These are phyloP conservation scores for Fomitopsis palustris DNA, from an alignment of 1,284 basidiomycete species.

Conservation along the genomic window DNA sequence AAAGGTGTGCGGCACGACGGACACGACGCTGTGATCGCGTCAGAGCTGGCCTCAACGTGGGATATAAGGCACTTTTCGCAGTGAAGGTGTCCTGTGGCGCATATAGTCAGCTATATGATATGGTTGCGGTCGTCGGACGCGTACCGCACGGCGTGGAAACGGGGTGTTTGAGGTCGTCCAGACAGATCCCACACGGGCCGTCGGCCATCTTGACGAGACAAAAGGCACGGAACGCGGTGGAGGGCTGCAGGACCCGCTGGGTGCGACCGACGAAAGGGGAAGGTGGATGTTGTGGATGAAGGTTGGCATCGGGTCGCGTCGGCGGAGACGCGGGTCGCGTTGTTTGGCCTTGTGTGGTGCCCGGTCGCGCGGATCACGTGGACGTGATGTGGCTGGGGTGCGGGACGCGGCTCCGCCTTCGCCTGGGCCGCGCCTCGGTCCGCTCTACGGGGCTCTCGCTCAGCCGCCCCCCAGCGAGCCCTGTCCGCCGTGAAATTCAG, in stretches of 20 bases:
- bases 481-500: background rate
- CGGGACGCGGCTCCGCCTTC: slow-evolving; percentile 1
- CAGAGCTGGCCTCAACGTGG: slow-evolving; percentile 41
- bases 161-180: slow-evolving; percentile 47
- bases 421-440: background rate
- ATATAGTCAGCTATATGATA: background rate
- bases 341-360: slow-evolving; percentile 2
- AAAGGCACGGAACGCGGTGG: background rate
- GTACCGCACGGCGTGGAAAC: slow-evolving; percentile 61
- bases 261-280: background rate
- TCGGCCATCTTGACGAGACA: slow-evolving; percentile 8
- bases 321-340: slow-evolving; percentile 2
- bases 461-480: background rate
- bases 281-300: slow-evolving; percentile 1
- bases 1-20: slow-evolving; percentile 59
- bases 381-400: background rate
- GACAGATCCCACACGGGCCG: slow-evolving; percentile 49
- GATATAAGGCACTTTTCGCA: slow-evolving; percentile 52
- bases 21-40: slow-evolving; percentile 42
- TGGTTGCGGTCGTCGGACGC: slow-evolving; percentile 12
- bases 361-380: background rate
- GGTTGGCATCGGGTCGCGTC: background rate
- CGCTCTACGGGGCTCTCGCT: slow-evolving; percentile 6
- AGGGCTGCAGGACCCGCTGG: background rate
- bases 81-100: slow-evolving; percentile 51